Conservation (phyloP, 2,329 filamentous ascomycete genomes). For the Aureobasidium zeae region DNA sequence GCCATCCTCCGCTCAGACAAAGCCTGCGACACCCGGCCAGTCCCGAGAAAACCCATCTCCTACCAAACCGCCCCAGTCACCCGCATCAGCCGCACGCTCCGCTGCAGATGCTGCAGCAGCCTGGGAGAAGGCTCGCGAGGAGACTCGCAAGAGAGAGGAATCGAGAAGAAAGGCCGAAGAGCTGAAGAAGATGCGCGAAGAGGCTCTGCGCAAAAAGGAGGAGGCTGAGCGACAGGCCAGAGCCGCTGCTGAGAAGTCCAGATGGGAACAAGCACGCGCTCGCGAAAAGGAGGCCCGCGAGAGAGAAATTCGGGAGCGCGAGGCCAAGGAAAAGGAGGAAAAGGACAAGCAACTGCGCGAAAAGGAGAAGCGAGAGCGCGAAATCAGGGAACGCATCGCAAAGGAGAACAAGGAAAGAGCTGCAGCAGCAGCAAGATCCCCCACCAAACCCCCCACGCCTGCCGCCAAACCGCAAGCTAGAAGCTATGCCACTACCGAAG, state of each 20-base stretch:
- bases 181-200: constrained; percentile 48
- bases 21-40: constrained; percentile 15
- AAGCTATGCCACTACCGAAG: constrained; percentile 52
- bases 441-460: constrained; percentile 17
- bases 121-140: constrained; percentile 63
- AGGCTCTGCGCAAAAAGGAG: constrained; percentile 43
- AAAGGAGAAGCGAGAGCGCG: constrained; percentile 32
- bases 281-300: constrained; percentile 42
- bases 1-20: constrained; percentile 19
- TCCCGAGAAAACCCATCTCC: not conserved
- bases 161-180: constrained; percentile 51
- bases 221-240: constrained; percentile 38
- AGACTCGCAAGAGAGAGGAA: constrained; percentile 54
- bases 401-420: constrained; percentile 33
- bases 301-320: constrained; percentile 38
- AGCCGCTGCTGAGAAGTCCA: constrained; percentile 41
- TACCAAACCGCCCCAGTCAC: constrained; percentile 18
- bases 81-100: constrained; percentile 21
- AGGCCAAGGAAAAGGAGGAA: constrained; percentile 33
- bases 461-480: constrained; percentile 42
- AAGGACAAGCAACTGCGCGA: constrained; percentile 34
- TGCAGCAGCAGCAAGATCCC: constrained; percentile 22
- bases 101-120: constrained; percentile 24
- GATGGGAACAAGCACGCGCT: constrained; percentile 42
- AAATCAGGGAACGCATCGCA: constrained; percentile 30